phyloP scores from a whole-genome alignment of 306 rosid species.

The Pterocarpus santalinus region DNA sequence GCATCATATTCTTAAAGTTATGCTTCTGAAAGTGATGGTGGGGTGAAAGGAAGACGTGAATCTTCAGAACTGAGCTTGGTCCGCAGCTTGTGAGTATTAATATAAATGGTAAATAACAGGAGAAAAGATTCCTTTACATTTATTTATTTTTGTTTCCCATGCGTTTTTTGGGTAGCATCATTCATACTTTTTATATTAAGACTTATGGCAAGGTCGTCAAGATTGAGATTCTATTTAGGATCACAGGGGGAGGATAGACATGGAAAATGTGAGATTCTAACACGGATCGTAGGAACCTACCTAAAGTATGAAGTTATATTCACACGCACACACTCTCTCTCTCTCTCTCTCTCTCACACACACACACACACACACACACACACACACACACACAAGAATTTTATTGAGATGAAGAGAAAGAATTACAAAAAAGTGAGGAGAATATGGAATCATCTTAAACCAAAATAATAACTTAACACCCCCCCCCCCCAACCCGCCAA shows the following conservation, averaged over 20 bases:
- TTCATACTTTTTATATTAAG: conserved; percentile 7
- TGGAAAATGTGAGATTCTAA: background rate
- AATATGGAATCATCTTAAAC: background rate
- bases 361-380: no score
- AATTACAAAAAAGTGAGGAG: background rate
- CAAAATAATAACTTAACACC: background rate
- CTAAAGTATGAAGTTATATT: no score
- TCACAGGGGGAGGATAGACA: background rate
- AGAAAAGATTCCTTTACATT: background rate
- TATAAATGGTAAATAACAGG: background rate
- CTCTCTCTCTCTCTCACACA: no score
- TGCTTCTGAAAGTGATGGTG: conserved; percentile 3
- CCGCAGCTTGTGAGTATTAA: conserved; percentile 2
- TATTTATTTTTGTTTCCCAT: background rate
- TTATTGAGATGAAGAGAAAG: background rate
- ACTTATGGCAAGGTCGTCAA: background rate
- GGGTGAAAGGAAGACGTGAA: conserved; percentile 7
- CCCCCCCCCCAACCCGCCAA: no score
- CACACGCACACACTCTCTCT: no score
- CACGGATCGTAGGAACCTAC: no score
- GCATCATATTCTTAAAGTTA: background rate
- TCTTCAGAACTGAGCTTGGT: conserved; percentile 3
- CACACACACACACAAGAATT: no score
- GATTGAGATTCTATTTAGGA: background rate
- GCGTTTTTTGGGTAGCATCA: background rate